Evolutionary conservation across 495 filamentous ascomycete species (phyloP).

Genomic region (Penicillium flavigenum): DNA sequence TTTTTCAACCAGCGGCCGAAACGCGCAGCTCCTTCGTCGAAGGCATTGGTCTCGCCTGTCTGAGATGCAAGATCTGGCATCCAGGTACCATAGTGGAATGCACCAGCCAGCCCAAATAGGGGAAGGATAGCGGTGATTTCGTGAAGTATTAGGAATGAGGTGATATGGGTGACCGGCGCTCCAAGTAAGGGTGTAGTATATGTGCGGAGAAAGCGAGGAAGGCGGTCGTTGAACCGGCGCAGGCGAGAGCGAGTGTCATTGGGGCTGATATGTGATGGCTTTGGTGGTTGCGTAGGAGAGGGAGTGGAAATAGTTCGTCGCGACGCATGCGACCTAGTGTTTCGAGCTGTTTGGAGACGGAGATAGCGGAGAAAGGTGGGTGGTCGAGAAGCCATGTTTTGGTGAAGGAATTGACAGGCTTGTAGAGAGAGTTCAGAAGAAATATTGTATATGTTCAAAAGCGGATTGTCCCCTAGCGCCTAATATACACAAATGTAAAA

Average conservation of each 20-base stretch:
- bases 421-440: not conserved
- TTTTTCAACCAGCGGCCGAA: slow-evolving; percentile 59
- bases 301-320: slow-evolving; percentile 31
- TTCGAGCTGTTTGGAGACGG: slow-evolving; percentile 16
- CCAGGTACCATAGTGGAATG: slow-evolving; percentile 75
- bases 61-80: slow-evolving; percentile 55
- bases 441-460: not conserved
- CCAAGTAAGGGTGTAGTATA: slow-evolving; percentile 67
- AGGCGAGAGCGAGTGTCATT: slow-evolving; percentile 49
- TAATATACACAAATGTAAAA: not conserved
- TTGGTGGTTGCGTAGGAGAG: slow-evolving; percentile 19
- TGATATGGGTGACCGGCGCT: slow-evolving; percentile 79
- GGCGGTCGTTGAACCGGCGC: slow-evolving; percentile 57
- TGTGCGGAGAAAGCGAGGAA: slow-evolving; percentile 58
- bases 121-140: slow-evolving; percentile 86
- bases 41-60: slow-evolving; percentile 42
- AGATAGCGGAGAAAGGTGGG: slow-evolving; percentile 22
- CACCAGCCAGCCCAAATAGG: slow-evolving; percentile 66
- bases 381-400: slow-evolving; percentile 17
- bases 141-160: slow-evolving; percentile 85
- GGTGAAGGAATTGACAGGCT: not conserved
- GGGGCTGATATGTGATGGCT: slow-evolving; percentile 17
- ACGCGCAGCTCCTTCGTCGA: slow-evolving; percentile 53
- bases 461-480: not conserved
- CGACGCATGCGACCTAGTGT: slow-evolving; percentile 11